Evolutionary conservation across 305 asterid genomes (phyloP), one percentile per base, ranked within the genome.

Genomic region (Fraxinus paxiana): DNA sequence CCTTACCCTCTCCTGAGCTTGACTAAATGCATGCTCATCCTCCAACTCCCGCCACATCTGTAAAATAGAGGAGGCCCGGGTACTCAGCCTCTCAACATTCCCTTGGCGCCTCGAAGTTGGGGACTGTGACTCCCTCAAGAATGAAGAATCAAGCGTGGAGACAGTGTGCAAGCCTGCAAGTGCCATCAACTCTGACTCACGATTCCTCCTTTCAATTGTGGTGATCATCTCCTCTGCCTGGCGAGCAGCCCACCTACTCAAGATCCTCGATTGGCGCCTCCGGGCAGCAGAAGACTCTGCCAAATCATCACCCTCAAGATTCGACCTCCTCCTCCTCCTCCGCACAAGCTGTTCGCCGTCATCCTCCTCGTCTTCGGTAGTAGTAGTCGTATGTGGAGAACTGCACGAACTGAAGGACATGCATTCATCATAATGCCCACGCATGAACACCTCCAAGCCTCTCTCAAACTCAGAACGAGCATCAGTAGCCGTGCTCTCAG

Each of bases 311-410:
- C 97, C 96, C 76, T 92, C 98, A 48, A 93, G 97, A 84, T 94
- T 96, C 1, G 98, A 92, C 92, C 99, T 88, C 85, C 98, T 89
- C 88, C 98, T 87, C 89, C 97, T 87, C 89, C 97, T 88, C 79
- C 97, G 86, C 1, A 90, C 86, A 72, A 94, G 94, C 81, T 89
- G 97, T 26, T 92, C 97, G 22, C 89, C 92, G 48, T 90, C 97
- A 3, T 90, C 97, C 61, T 88, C 99, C 84, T 92, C 98, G 34
- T 90, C 97, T 82, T 92, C 97, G 2, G 95, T 85, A 8, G 72
- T 63, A 33, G 72, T 63, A 37, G 83, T 80, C 18, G 91, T 87
- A 35, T 94, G 84, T 0, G 95, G 96, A 38, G 98, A 88, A 84
- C 99, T 95, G 78, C 98, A 95, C 1, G 98, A 91, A 26, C 96